Percentiles rank a stretch among this genome's conserved stretches.
These are phyloP conservation scores for Xylaria longipes DNA, from an alignment of 495 filamentous ascomycete genomes.

Conservation along the genomic window DNA sequence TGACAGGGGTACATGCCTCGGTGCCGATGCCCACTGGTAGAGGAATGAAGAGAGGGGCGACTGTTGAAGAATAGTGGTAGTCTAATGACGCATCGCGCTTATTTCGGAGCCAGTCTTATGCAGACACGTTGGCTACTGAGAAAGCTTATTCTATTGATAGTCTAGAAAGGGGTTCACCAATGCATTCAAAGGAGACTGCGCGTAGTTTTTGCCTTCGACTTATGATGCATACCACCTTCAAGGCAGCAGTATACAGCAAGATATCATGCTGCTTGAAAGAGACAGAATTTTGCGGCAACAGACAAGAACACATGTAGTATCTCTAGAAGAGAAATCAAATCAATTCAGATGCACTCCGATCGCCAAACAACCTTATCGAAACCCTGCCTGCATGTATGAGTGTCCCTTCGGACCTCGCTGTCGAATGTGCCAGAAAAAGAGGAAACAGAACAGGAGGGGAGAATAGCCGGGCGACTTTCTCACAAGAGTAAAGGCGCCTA, in stretches of 20 bases:
- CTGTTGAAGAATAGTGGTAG: background rate
- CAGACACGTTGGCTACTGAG: constrained; percentile 2
- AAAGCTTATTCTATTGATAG: constrained; percentile 19
- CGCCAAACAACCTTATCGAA: constrained; percentile 54
- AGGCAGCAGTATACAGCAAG: background rate
- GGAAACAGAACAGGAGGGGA: constrained; percentile 38
- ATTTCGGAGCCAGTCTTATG: constrained; percentile 6
- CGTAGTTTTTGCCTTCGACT: background rate
- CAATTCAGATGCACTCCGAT: constrained; percentile 55
- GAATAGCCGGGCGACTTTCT: constrained; percentile 13
- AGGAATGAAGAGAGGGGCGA: background rate
- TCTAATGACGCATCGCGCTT: background rate
- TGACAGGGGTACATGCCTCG: constrained; percentile 5
- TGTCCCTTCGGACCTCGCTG: constrained; percentile 40
- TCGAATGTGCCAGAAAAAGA: constrained; percentile 49
- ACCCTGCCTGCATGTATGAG: constrained; percentile 49
- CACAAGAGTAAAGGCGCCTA: constrained; percentile 12
- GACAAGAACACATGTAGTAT: constrained; percentile 11
- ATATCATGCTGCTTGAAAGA: constrained; percentile 16
- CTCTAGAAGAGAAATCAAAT: constrained; percentile 43
- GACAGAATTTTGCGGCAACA: background rate
- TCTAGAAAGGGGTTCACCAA: constrained; percentile 10
- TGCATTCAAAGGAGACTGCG: constrained; percentile 20
- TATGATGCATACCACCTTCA: background rate
- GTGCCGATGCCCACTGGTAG: background rate